These are phyloP conservation scores for Metschnikowia lunata DNA, from an alignment of 805 yeast genomes.

Conservation along the genomic window DNA sequence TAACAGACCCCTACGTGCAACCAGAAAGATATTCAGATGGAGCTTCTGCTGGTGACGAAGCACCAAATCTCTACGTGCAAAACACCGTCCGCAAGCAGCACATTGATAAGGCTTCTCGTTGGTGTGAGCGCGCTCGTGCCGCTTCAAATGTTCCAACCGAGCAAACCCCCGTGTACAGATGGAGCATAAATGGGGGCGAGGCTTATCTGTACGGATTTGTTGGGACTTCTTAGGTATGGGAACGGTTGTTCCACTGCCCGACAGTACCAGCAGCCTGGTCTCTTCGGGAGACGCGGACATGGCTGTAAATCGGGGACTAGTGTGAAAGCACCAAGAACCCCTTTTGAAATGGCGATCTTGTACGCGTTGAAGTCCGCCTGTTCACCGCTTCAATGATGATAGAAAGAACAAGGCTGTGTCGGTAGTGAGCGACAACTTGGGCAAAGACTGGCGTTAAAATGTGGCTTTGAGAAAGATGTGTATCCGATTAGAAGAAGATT, in stretches of 20 bases:
- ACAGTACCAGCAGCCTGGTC: constrained; percentile 4
- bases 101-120: constrained; percentile 85
- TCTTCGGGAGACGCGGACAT: neutral
- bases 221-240: constrained; percentile 87
- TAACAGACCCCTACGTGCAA: constrained; percentile 16
- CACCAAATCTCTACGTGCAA: constrained; percentile 85
- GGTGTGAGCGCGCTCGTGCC: constrained; percentile 93
- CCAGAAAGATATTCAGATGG: constrained; percentile 38
- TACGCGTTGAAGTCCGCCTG: too few relatives aligned
- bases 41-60: constrained; percentile 93
- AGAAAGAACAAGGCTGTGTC: too few relatives aligned
- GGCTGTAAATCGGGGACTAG: neutral
- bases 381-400: too few relatives aligned
- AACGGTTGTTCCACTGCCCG: constrained; percentile 29
- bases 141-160: constrained; percentile 84
- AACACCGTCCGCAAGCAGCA: constrained; percentile 93
- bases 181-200: constrained; percentile 86
- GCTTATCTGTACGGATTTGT: constrained; percentile 83
- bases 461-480: too few relatives aligned
- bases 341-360: neutral
- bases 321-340: neutral
- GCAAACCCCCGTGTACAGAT: constrained; percentile 96
- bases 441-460: too few relatives aligned
- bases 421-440: too few relatives aligned
- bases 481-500: too few relatives aligned